These are phyloP conservation scores for Tricholoma hemisulphureum DNA, from an alignment of 768 basidiomycete genomes.

Conservation along the genomic window DNA sequence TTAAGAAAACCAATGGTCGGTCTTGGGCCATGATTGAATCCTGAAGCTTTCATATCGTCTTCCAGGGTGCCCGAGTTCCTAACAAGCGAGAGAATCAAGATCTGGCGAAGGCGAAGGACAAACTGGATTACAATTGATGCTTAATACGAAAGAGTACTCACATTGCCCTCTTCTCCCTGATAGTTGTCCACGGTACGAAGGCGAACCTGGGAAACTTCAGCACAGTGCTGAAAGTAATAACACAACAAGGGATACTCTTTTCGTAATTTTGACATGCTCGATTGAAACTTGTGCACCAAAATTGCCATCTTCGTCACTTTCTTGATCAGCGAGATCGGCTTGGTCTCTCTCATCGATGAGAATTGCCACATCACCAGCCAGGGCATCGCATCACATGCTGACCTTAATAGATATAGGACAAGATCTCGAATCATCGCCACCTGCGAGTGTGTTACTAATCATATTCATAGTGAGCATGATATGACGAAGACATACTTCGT, in stretches of 20 bases:
- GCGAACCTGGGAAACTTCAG: conserved; percentile 44
- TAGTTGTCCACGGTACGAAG: conserved; percentile 77
- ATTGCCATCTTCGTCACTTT: conserved; percentile 36
- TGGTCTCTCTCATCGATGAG: conserved; percentile 71
- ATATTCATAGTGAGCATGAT: neutral
- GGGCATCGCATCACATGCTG: conserved; percentile 23
- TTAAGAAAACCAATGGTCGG: conserved; percentile 70
- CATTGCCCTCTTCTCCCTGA: conserved; percentile 72
- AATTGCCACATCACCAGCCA: conserved; percentile 50
- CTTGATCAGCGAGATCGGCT: conserved; percentile 54
- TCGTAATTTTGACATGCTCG: conserved; percentile 51
- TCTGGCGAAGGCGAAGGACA: conserved; percentile 28
- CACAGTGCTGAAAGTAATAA: neutral
- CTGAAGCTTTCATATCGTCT: conserved; percentile 20
- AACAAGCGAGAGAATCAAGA: conserved; percentile 74
- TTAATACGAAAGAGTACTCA: conserved; percentile 12
- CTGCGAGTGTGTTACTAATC: conserved; percentile 19
- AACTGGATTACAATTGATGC: neutral
- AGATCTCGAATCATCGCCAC: conserved; percentile 45
- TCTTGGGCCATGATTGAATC: conserved; percentile 29
- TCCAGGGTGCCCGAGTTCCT: conserved; percentile 55
- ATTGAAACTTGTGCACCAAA: conserved; percentile 23
- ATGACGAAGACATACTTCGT: conserved; percentile 49
- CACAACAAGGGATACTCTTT: conserved; percentile 40
- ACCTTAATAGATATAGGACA: conserved; percentile 44